Evolutionary conservation across 192 early-diverging fungal genomes (phyloP).

Genomic region (Pecoramyces ruminantium): DNA sequence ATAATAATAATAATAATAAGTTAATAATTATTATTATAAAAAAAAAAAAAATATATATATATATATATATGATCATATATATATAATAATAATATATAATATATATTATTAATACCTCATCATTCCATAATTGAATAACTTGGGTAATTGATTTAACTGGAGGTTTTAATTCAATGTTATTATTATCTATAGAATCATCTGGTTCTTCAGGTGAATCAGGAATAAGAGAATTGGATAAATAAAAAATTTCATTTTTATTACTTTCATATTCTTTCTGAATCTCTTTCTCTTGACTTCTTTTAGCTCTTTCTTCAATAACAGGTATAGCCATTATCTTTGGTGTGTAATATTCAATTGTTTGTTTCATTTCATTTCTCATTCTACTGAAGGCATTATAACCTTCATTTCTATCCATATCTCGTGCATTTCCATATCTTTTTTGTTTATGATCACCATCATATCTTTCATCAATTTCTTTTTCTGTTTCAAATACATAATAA

Average conservation of each 20-base stretch:
- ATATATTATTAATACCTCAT: too few relatives aligned
- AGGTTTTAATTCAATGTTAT: neutral
- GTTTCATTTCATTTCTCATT: neutral
- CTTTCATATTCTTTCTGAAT: neutral
- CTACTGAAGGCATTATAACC: neutral
- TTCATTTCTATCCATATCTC: neutral
- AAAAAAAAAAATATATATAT: too few relatives aligned
- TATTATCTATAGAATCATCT: neutral
- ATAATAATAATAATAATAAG: neutral
- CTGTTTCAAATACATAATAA: neutral
- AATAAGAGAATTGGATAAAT: neutral
- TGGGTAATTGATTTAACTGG: neutral
- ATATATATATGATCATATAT: too few relatives aligned
- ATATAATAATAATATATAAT: too few relatives aligned
- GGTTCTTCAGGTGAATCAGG: neutral
- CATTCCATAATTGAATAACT: neutral
- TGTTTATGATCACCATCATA: neutral
- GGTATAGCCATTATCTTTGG: neutral
- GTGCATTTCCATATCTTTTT: neutral
- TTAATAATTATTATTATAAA: neutral
- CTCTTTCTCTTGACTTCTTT: neutral
- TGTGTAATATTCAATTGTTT: neutral
- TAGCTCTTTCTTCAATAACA: neutral
- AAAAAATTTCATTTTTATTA: neutral
- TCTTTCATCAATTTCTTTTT: neutral